Evolutionary conservation across 2,329 filamentous ascomycete genomes (phyloP).

Genomic region (Coniochaeta sp.): DNA sequence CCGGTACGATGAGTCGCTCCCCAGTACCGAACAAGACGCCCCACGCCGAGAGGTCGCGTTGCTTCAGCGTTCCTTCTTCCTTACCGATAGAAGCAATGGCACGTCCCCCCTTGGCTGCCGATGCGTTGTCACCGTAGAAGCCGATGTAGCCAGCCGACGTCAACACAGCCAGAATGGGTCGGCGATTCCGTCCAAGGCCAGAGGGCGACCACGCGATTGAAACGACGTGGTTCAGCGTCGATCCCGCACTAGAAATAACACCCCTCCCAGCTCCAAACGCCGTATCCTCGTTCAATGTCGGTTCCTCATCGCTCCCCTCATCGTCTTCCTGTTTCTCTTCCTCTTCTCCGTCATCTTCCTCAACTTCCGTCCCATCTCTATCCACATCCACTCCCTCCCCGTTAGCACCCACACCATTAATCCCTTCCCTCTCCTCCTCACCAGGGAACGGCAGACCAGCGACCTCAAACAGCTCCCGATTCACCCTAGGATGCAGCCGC

Average conservation of each 20-base stretch:
- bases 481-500: slow-evolving; percentile 32
- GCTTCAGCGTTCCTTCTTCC: slow-evolving; percentile 18
- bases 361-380: slow-evolving; percentile 10
- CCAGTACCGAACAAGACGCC: slow-evolving; percentile 50
- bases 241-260: slow-evolving; percentile 38
- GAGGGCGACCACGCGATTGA: slow-evolving; percentile 49
- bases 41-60: slow-evolving; percentile 34
- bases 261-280: slow-evolving; percentile 38
- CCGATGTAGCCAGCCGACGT: slow-evolving; percentile 42
- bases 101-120: slow-evolving; percentile 7
- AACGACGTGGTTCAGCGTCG: slow-evolving; percentile 48
- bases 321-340: too few species aligned
- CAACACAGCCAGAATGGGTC: slow-evolving; percentile 44
- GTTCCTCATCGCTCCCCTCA: too few species aligned
- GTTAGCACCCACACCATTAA: too few species aligned
- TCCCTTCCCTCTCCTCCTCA: slow-evolving; percentile 3
- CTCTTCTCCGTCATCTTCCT: too few species aligned
- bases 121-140: slow-evolving; percentile 40
- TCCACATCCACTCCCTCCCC: too few species aligned
- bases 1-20: slow-evolving; percentile 41
- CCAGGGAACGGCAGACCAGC: slow-evolving; percentile 25
- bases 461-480: slow-evolving; percentile 35
- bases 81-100: slow-evolving; percentile 11
- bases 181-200: slow-evolving; percentile 47
- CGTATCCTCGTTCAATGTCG: slow-evolving; percentile 12